Percentiles rank a stretch among this genome's conserved stretches.
Conservation (phyloP, 805 yeast genomes). For the Ogataea henricii region DNA sequence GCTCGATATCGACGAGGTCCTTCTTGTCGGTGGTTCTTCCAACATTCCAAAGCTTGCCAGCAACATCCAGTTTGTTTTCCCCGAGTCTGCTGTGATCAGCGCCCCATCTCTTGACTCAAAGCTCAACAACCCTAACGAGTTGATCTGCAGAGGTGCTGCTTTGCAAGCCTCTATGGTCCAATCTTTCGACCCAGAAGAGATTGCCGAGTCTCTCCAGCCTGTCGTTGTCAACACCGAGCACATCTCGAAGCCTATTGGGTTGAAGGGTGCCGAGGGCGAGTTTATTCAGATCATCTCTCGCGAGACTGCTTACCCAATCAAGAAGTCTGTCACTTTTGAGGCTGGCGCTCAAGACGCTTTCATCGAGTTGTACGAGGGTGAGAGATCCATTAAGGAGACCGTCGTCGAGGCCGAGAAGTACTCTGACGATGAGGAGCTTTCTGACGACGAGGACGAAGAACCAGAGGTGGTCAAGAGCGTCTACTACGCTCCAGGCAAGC, state of each 20-base stretch:
- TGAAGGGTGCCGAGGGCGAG: constrained; percentile 67
- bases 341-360: constrained; percentile 64
- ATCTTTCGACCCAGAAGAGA: constrained; percentile 80
- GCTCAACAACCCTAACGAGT: constrained; percentile 85
- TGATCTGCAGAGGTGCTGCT: constrained; percentile 92
- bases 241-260: constrained; percentile 79
- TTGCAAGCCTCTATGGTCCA: constrained; percentile 89
- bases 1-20: constrained; percentile 85
- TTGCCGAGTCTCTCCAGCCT: constrained; percentile 78
- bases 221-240: constrained; percentile 88
- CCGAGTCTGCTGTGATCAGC: constrained; percentile 70
- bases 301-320: constrained; percentile 90
- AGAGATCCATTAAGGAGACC: constrained; percentile 79
- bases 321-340: constrained; percentile 67
- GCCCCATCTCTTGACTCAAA: constrained; percentile 79
- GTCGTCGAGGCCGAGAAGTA: constrained; percentile 67
- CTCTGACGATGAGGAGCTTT: constrained; percentile 44
- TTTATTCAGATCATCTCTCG: constrained; percentile 74
- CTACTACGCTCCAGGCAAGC: constrained; percentile 68
- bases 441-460: constrained; percentile 67
- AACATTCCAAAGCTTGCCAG: constrained; percentile 88
- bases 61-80: constrained; percentile 73
- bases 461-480: constrained; percentile 84
- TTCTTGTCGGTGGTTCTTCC: constrained; percentile 92
- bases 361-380: constrained; percentile 81